A percentile compares a stretch with the other conserved stretches of the same genome.
These are phyloP conservation scores for Kodamaea anthophila DNA, from an alignment of 1,139 yeast species.

Conservation along the genomic window DNA sequence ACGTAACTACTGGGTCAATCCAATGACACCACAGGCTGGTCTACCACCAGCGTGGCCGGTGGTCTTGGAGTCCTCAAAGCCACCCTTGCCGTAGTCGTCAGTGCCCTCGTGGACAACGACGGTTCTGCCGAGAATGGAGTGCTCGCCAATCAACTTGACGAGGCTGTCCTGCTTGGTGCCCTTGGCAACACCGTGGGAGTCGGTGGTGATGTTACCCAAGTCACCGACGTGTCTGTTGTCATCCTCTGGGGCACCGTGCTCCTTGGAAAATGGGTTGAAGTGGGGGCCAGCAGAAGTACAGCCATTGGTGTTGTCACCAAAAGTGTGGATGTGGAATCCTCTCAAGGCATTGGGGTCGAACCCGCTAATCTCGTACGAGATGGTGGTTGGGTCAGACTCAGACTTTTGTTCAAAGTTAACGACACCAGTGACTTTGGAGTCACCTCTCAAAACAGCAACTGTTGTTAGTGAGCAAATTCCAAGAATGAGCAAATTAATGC, in stretches of 20 bases:
- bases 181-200: slow-evolving; percentile 80
- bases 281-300: slow-evolving; percentile 99
- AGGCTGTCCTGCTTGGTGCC: slow-evolving; percentile 76
- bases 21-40: slow-evolving; percentile 99
- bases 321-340: slow-evolving; percentile 97
- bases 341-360: slow-evolving; percentile 81
- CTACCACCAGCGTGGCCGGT: slow-evolving; percentile 99
- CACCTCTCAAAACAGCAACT: slow-evolving; percentile 97
- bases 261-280: slow-evolving; percentile 87
- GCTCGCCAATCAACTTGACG: slow-evolving; percentile 75
- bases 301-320: slow-evolving; percentile 98
- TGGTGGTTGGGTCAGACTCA: slow-evolving; percentile 76
- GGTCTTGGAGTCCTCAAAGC: slow-evolving; percentile 85
- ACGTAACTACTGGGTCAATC: slow-evolving; percentile 44
- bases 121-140: slow-evolving; percentile 90
- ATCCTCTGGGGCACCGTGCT: slow-evolving; percentile 93
- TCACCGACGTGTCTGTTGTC: slow-evolving; percentile 94
- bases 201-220: slow-evolving; percentile 88
- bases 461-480: slow-evolving; percentile 8
- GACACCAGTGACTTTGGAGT: slow-evolving; percentile 77
- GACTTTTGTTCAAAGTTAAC: slow-evolving; percentile 80
- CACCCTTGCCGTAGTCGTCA: slow-evolving; percentile 97
- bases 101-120: slow-evolving; percentile 92
- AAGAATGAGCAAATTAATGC: slow-evolving; percentile 3
- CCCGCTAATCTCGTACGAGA: slow-evolving; percentile 83